These are phyloP conservation scores for Grigorovia yakushimaensis DNA, from an alignment of 805 yeast genomes.

Conservation along the genomic window DNA sequence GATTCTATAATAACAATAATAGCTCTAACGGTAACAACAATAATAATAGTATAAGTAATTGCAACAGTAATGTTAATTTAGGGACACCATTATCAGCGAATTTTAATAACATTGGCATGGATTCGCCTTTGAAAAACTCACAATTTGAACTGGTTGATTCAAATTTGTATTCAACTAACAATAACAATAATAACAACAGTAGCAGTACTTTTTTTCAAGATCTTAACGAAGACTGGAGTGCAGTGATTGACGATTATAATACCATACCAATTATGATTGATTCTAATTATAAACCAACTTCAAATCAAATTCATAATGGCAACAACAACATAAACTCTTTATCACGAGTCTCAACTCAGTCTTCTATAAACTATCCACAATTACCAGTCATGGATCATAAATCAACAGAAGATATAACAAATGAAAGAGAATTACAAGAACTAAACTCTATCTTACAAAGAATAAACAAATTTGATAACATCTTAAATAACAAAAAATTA, in stretches of 20 bases:
- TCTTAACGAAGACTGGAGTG: conserved; percentile 90
- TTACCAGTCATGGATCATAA: conserved; percentile 17
- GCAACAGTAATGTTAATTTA: background rate
- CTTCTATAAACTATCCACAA: conserved; percentile 21
- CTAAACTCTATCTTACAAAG: conserved; percentile 52
- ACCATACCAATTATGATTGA: conserved; percentile 23
- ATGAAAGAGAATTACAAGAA: conserved; percentile 30
- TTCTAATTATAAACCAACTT: background rate
- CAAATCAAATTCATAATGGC: background rate
- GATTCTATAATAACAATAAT: conserved; percentile 14
- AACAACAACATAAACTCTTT: conserved; percentile 7
- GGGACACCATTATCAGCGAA: background rate
- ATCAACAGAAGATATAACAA: conserved; percentile 20
- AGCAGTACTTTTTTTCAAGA: conserved; percentile 45
- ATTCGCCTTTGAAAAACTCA: background rate
- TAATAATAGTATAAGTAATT: conserved; percentile 3
- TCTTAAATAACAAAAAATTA: conserved; percentile 41
- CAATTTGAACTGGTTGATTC: background rate
- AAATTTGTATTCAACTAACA: conserved; percentile 6
- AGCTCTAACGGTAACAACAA: conserved; percentile 1
- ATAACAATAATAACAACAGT: conserved; percentile 20
- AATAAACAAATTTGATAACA: conserved; percentile 54
- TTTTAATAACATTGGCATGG: background rate
- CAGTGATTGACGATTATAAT: conserved; percentile 44
- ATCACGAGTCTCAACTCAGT: conserved; percentile 10